Conservation (phyloP, 768 basidiomycete genomes). For the Albatrellus ellisii region DNA sequence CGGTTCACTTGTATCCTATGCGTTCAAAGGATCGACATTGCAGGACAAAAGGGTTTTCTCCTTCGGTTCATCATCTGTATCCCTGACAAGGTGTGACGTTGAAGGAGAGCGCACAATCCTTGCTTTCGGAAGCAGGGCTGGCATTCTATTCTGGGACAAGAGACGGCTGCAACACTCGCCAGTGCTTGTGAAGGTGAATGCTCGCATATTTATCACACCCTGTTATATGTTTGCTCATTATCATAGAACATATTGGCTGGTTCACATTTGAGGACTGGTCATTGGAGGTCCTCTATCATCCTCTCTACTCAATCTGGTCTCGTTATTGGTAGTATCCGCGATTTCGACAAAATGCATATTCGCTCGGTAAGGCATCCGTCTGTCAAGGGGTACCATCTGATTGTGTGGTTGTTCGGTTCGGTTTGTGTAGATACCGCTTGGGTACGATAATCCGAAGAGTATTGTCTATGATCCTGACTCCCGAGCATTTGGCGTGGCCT, state of each 20-base stretch:
- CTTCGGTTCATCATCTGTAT: slow-evolving; percentile 57
- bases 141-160: slow-evolving; percentile 55
- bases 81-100: slow-evolving; percentile 39
- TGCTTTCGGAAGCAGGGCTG: slow-evolving; percentile 58
- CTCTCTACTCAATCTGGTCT: slow-evolving; percentile 42
- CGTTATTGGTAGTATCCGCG: slow-evolving; percentile 49
- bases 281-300: slow-evolving; percentile 41
- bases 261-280: slow-evolving; percentile 35
- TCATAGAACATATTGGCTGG: slow-evolving; percentile 36
- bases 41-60: slow-evolving; percentile 44
- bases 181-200: slow-evolving; percentile 50
- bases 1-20: slow-evolving; percentile 51
- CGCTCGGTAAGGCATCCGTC: slow-evolving; percentile 39
- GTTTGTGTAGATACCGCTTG: slow-evolving; percentile 55
- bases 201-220: background rate
- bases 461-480: slow-evolving; percentile 45
- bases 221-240: background rate
- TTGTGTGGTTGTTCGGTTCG: slow-evolving; percentile 1
- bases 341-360: slow-evolving; percentile 71
- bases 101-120: slow-evolving; percentile 46
- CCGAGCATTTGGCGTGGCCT: slow-evolving; percentile 55
- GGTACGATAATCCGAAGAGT: slow-evolving; percentile 54
- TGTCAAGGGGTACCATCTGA: slow-evolving; percentile 1
- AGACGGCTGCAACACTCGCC: slow-evolving; percentile 55
- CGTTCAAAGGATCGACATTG: slow-evolving; percentile 25